Evolutionary conservation across 192 early-diverging fungal genomes (phyloP).

Genomic region (Coemansia sp.): DNA sequence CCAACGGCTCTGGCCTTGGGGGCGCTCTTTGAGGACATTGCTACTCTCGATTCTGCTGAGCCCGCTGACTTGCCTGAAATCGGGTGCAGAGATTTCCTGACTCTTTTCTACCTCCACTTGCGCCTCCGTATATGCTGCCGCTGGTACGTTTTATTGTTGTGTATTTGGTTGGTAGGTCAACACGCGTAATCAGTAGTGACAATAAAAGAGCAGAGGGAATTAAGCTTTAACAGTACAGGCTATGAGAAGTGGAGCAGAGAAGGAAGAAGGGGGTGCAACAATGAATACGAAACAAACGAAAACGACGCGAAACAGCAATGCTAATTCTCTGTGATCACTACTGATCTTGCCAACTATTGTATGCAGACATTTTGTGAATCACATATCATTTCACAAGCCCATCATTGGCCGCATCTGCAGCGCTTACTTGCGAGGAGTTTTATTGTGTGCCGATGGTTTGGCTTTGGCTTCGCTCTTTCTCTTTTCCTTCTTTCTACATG

Average conservation of each 20-base stretch:
- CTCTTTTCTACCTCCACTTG: too few relatives aligned
- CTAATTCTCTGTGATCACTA: not conserved
- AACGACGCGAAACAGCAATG: not conserved
- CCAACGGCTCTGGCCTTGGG: conserved; percentile 32
- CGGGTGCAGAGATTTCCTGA: not conserved
- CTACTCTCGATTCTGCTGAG: not conserved
- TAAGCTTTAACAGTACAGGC: not conserved
- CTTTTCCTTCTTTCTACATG: too few relatives aligned
- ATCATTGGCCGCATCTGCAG: too few relatives aligned
- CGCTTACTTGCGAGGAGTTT: too few relatives aligned
- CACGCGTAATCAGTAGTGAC: not conserved
- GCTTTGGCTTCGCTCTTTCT: too few relatives aligned
- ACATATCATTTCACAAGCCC: too few relatives aligned
- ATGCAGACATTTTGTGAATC: too few relatives aligned
- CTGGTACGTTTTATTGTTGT: too few relatives aligned
- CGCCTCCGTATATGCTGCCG: too few relatives aligned
- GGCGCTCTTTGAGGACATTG: not conserved
- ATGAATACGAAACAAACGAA: not conserved
- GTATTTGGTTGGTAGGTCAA: not conserved
- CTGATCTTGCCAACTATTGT: too few relatives aligned
- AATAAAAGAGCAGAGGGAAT: not conserved
- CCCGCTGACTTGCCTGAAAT: too few relatives aligned
- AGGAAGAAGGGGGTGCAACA: not conserved
- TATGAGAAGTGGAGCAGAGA: not conserved
- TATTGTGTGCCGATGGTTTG: too few relatives aligned